phyloP scores from a whole-genome alignment of 345 rosid genomes.

The Brassica nigra region DNA sequence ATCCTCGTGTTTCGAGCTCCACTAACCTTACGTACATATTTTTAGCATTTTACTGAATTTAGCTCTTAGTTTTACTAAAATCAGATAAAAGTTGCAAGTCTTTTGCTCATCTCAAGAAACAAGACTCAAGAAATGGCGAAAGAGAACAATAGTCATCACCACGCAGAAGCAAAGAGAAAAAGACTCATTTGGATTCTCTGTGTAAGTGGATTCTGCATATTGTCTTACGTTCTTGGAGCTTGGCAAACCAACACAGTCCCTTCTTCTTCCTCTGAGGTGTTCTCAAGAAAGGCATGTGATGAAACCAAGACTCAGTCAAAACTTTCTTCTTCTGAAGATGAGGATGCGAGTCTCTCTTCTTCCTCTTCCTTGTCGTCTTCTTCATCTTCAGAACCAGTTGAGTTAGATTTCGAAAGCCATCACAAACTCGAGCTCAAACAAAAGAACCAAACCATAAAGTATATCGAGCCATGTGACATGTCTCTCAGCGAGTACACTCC shows the following conservation, averaged over 20 bases:
- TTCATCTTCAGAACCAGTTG: background rate
- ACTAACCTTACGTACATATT: background rate
- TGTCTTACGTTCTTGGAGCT: background rate
- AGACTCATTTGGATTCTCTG: slow-evolving; percentile 1
- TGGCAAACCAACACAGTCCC: background rate
- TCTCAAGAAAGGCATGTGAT: background rate
- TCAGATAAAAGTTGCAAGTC: background rate
- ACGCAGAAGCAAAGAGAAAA: background rate
- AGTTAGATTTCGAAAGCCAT: slow-evolving; percentile 75
- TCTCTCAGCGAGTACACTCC: slow-evolving; percentile 83
- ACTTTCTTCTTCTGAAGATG: background rate
- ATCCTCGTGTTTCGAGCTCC: slow-evolving; percentile 2
- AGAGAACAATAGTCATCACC: background rate
- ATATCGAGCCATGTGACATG: slow-evolving; percentile 73
- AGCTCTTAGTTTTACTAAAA: background rate
- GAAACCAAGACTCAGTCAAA: background rate
- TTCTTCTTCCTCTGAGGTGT: background rate
- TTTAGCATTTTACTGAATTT: background rate
- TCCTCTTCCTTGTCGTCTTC: background rate
- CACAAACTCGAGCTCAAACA: slow-evolving; percentile 57
- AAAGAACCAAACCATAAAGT: slow-evolving; percentile 38
- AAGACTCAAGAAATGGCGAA: background rate
- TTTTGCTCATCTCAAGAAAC: background rate
- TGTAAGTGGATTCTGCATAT: background rate
- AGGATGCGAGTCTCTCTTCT: background rate